phyloP scores from a whole-genome alignment of 1,284 basidiomycete genomes.

The Schizophyllum amplum region DNA sequence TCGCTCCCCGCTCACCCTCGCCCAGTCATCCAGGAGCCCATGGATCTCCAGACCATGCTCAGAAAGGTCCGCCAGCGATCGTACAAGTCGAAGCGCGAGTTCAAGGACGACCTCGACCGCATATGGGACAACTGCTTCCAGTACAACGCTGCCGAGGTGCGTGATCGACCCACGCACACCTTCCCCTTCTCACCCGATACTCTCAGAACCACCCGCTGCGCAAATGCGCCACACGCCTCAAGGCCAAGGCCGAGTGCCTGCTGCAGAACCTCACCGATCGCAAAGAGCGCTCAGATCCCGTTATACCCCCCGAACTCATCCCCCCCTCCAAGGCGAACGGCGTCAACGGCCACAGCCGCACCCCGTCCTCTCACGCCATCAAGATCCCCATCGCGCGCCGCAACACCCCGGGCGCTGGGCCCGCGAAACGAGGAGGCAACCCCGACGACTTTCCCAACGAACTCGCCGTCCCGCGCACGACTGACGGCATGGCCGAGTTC shows the following conservation, averaged over 20 bases:
- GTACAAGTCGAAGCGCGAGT: conserved; percentile 93
- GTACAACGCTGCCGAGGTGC: conserved; percentile 87
- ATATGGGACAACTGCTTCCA: conserved; percentile 96
- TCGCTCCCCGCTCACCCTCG: conserved; percentile 7
- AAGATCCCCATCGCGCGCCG: conserved; percentile 18
- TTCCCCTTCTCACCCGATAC: neutral
- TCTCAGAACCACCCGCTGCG: conserved; percentile 70
- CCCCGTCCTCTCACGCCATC: conserved; percentile 22
- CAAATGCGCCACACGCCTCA: conserved; percentile 67
- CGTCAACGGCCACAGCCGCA: conserved; percentile 22
- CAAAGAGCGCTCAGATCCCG: conserved; percentile 66
- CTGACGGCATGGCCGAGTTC: conserved; percentile 66
- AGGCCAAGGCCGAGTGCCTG: conserved; percentile 74
- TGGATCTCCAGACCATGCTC: conserved; percentile 92
- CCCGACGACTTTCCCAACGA: conserved; percentile 42
- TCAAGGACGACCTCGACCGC: conserved; percentile 88
- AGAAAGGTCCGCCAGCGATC: conserved; percentile 86
- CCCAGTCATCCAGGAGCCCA: conserved; percentile 80
- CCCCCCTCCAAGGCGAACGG: conserved; percentile 23
- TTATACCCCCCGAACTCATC: conserved; percentile 40
- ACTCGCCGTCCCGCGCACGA: conserved; percentile 71
- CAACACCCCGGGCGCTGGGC: neutral
- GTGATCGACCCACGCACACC: conserved; percentile 18
- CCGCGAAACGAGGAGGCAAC: neutral
- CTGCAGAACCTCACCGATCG: conserved; percentile 86